A percentile compares a stretch with the other conserved stretches of the same genome.
Conservation (phyloP, 1,284 basidiomycete genomes). For the Tremellales sp. region DNA sequence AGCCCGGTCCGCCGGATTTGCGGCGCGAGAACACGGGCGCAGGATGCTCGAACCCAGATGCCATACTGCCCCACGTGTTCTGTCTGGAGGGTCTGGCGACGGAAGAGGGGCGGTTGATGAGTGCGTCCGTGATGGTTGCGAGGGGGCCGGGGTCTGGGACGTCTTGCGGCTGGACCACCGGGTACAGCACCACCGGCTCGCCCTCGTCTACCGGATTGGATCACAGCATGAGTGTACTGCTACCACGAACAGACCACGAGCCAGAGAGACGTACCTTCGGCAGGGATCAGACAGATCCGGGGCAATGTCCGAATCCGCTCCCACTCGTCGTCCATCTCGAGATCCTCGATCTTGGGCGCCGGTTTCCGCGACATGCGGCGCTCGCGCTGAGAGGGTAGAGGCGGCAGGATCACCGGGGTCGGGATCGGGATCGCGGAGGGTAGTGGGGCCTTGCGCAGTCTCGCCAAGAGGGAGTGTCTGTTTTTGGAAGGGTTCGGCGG, state of each 20-base stretch:
- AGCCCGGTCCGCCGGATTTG: conserved; percentile 6
- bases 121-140: neutral
- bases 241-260: neutral
- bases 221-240: neutral
- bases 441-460: too few species aligned
- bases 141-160: conserved; percentile 4
- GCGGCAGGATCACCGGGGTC: too few species aligned
- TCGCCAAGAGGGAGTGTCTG: too few species aligned
- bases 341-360: too few species aligned
- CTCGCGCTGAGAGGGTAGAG: too few species aligned
- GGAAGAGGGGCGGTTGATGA: conserved; percentile 4
- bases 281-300: conserved; percentile 24
- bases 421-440: too few species aligned
- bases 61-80: conserved; percentile 27
- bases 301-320: conserved; percentile 23
- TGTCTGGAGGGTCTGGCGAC: conserved; percentile 8
- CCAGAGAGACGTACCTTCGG: conserved; percentile 21
- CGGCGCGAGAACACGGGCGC: conserved; percentile 23
- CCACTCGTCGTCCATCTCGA: conserved; percentile 20
- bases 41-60: conserved; percentile 22
- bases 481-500: too few species aligned
- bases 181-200: conserved; percentile 26
- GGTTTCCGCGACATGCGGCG: too few species aligned
- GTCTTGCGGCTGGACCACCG: conserved; percentile 1
- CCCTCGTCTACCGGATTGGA: conserved; percentile 17